Base-by-base conservation (phyloP, 306 rosid species). In the Carpinus viminea region DNA sequence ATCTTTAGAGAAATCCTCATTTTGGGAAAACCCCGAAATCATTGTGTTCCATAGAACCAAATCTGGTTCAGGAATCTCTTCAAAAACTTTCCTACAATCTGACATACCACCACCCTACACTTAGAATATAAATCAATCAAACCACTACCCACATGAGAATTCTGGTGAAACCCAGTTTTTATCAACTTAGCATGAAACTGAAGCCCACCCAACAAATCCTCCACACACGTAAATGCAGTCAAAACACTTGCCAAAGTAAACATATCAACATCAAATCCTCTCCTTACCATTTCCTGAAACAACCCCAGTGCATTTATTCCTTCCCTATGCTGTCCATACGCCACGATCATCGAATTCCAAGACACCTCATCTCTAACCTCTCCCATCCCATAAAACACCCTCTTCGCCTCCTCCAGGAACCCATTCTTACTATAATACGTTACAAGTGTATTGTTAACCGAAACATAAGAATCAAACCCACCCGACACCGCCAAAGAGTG, bases 41-140 rank as follows among this genome's bases (percentile, higher is more conserved):
- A 91, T 91, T 0, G 97, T 89, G 90, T 93, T 93, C 94, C 94
- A 93, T 48, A 91, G 88, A 80, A 93, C 91, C 83, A 89, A 85
- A 91, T 93, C 98, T 0, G 97, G 93, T 10, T 18, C 70, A 75
- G 78, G 51, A 64, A 90, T 89, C 84, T 93, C 98, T 73, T 85
- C 85, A 81, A 90, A 91, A 31, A 89, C 88, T 85, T 89, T 90
- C 91, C 73, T 52, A 76, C 97, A 87, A 41, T 84, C 89, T 53
- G 86, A 79, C 90, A 91, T 88, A 48, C 86, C 87, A 68, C 82
- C n/a, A n/a, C 90, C 18, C 89, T 83, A 76, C 95, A 93, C 88
- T 89, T 93, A 5, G 95, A 93, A 82, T 93, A 89, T 65, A 91
- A 85, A 83, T 93, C 94, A 80, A 93, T 89, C 82, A 93, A 80